Conservation (phyloP, 139 green algal genomes). For the Diplosphaera chodatii region DNA sequence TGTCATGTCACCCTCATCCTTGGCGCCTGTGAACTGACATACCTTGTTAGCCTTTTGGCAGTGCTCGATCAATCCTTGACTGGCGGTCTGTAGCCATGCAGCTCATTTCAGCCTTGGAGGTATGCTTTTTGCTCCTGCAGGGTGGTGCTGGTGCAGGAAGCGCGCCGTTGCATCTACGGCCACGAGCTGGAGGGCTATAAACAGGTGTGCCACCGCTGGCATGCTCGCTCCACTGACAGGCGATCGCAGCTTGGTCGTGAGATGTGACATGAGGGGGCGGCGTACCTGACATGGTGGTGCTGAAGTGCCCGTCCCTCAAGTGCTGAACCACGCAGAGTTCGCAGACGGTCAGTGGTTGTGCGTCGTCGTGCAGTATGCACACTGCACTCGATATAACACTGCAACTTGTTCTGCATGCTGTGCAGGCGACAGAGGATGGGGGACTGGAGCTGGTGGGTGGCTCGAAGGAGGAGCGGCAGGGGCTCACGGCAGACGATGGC, state of each 20-base stretch:
- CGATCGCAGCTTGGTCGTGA: too few relatives aligned
- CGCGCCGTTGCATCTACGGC: background rate
- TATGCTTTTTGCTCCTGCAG: background rate
- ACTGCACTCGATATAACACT: background rate
- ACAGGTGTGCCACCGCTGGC: background rate
- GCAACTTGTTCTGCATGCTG: background rate
- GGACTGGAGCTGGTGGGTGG: background rate
- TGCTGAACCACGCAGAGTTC: too few relatives aligned
- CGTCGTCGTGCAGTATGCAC: background rate
- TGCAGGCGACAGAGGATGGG: background rate
- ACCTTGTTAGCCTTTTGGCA: background rate
- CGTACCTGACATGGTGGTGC: too few relatives aligned
- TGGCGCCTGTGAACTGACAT: background rate
- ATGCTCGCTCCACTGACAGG: too few relatives aligned
- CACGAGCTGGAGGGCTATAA: background rate
- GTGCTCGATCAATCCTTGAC: too few relatives aligned
- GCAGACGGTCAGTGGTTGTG: background rate
- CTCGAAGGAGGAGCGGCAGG: background rate
- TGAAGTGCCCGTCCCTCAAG: too few relatives aligned
- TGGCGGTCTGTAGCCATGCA: too few relatives aligned
- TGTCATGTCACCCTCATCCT: background rate
- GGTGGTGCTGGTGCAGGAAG: background rate
- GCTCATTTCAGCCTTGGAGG: background rate
- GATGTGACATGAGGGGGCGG: too few relatives aligned
- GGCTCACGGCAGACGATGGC: background rate